Conservation (phyloP, 768 basidiomycete genomes). For the Pleurotus eryngii region DNA sequence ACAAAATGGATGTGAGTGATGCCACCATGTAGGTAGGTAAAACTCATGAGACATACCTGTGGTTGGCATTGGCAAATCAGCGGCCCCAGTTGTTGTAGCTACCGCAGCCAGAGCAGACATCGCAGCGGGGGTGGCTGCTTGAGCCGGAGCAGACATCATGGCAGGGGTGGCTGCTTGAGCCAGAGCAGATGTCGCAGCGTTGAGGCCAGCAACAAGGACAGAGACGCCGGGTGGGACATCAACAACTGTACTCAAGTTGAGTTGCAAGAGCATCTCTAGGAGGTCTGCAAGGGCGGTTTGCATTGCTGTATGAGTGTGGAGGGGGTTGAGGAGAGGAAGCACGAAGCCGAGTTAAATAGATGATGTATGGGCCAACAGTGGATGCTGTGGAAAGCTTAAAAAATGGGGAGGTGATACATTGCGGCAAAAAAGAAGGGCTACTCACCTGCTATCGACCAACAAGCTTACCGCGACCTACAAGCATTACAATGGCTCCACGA, state of each 20-base stretch:
- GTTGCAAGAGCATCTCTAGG: background rate
- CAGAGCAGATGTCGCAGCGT: too few species aligned
- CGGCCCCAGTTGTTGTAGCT: too few species aligned
- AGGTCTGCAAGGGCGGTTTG: background rate
- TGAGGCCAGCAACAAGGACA: too few species aligned
- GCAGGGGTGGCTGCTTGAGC: too few species aligned
- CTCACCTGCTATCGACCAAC: background rate
- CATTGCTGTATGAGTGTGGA: background rate
- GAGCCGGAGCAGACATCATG: too few species aligned
- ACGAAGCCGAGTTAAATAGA: background rate
- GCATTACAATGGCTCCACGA: background rate
- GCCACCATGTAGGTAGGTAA: too few species aligned
- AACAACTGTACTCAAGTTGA: background rate
- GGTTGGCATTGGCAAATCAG: too few species aligned
- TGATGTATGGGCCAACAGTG: background rate
- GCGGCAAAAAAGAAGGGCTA: background rate
- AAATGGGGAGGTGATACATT: background rate
- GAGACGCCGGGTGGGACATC: background rate
- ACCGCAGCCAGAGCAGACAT: too few species aligned
- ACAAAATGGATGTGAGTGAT: too few species aligned
- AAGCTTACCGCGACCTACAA: background rate
- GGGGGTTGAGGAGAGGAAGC: background rate
- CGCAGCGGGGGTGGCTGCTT: too few species aligned
- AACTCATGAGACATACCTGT: too few species aligned
- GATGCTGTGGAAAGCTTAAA: background rate